Conservation (phyloP, 2,329 filamentous ascomycete genomes). For the Nannizzia gypsea region DNA sequence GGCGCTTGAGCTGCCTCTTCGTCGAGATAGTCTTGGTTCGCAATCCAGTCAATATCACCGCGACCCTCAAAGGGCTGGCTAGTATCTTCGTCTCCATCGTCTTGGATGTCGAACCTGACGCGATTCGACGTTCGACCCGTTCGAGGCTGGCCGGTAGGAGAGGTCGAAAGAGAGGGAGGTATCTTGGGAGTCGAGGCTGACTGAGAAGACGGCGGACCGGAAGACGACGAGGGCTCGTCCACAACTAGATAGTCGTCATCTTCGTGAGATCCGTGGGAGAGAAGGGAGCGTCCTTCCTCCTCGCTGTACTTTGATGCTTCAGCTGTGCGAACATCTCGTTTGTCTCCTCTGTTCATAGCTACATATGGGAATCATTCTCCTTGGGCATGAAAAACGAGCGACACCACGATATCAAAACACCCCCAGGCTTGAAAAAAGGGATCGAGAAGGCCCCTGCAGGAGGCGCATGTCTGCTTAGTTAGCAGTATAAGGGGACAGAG, state of each 20-base stretch:
- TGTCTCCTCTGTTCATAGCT: conserved; percentile 34
- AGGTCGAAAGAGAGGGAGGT: conserved; percentile 33
- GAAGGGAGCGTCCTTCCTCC: conserved; percentile 25
- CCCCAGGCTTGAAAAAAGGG: not conserved
- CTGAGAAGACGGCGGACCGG: conserved; percentile 9
- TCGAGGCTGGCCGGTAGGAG: conserved; percentile 37
- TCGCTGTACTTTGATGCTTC: conserved; percentile 21
- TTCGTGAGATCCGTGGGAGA: conserved; percentile 19
- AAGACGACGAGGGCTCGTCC: conserved; percentile 17
- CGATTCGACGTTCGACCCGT: conserved; percentile 59
- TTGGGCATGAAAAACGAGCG: not conserved
- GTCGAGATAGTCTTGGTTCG: conserved; percentile 51
- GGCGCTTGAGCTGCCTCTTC: conserved; percentile 28
- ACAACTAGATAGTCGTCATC: conserved; percentile 21
- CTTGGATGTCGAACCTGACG: conserved; percentile 58
- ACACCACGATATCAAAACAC: not conserved
- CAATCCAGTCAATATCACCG: conserved; percentile 34
- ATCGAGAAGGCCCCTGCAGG: not conserved
- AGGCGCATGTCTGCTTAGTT: not conserved
- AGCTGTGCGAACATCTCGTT: conserved; percentile 23
- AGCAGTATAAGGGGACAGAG: no score
- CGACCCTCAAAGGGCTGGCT: conserved; percentile 15
- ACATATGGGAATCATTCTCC: conserved; percentile 18
- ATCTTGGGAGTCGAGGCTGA: conserved; percentile 15
- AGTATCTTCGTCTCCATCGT: conserved; percentile 20